phyloP scores from a whole-genome alignment of 805 yeast genomes.

The Wickerhamiella azymoides region DNA sequence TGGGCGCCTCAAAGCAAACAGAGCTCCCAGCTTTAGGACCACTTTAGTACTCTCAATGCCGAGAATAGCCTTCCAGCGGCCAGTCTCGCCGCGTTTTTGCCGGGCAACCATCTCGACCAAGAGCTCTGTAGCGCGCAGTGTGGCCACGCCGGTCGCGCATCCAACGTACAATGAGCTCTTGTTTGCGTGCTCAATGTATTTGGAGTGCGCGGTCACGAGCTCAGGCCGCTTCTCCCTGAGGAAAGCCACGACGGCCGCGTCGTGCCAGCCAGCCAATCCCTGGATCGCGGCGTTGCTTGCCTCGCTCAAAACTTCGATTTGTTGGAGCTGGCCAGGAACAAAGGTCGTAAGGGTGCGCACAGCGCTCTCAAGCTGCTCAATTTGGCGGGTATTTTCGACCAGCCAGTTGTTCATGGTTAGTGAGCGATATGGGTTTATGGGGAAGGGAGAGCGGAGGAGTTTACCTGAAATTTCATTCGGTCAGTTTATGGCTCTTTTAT shows the following conservation, averaged over 20 bases:
- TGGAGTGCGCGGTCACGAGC: slow-evolving; percentile 10
- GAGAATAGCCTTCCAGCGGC: slow-evolving; percentile 23
- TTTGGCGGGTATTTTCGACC: slow-evolving; percentile 25
- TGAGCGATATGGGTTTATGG: too few species aligned
- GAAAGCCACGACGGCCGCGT: slow-evolving; percentile 25
- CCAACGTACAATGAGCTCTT: slow-evolving; percentile 18
- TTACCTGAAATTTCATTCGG: too few species aligned
- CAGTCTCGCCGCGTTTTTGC: slow-evolving; percentile 18
- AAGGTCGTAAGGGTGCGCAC: slow-evolving; percentile 25
- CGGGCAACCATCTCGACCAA: slow-evolving; percentile 27
- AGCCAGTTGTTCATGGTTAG: slow-evolving; percentile 21
- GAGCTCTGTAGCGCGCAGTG: slow-evolving; percentile 25
- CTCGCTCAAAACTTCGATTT: slow-evolving; percentile 28
- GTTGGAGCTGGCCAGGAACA: slow-evolving; percentile 28
- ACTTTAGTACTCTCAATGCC: slow-evolving; percentile 24
- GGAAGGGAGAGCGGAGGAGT: too few species aligned
- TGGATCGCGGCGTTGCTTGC: slow-evolving; percentile 24
- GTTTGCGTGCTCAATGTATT: slow-evolving; percentile 12
- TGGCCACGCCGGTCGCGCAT: slow-evolving; percentile 21
- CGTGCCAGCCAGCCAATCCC: slow-evolving; percentile 27
- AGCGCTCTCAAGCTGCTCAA: slow-evolving; percentile 27
- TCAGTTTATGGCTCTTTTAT: too few species aligned
- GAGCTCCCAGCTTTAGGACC: slow-evolving; percentile 21
- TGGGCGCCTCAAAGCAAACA: slow-evolving; percentile 21
- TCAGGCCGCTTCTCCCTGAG: slow-evolving; percentile 4